Base-by-base conservation (phyloP, 2,329 filamentous ascomycete genomes). In the Ophiostoma tasmaniense region DNA sequence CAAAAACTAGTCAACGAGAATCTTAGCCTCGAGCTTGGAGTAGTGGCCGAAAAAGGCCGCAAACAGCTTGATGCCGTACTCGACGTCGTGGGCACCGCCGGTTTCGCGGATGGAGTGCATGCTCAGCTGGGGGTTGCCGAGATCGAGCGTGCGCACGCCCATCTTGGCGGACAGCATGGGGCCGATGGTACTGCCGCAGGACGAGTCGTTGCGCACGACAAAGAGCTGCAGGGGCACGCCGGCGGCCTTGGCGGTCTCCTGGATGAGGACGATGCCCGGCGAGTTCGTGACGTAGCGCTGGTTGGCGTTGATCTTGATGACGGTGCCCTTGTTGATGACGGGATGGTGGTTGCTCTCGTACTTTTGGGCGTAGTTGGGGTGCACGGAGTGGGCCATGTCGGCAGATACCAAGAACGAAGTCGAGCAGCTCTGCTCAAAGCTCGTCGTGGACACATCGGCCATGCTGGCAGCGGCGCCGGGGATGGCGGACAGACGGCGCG, bases 51-150 rank as follows among this genome's bases (percentile, higher is more conserved):
- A 93, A 80, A 97, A 99, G 73, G 89, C 87, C 73, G 90, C 88
- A 78, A 99, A 98, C 67, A 99, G 78, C 75, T 90, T 89, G 72
- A 97, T 88, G 0, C 91, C 91, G 80, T 95, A 87, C 74, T 90
- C 91, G 0, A 98, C 90, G 80, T 99, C 94, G 74, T 93, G 87
- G 1, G 90, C 88, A 52, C 95, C 95, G 30, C 91, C 91, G 61
- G 92, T 97, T 83, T 98, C 95, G 68, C 95, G 88, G 76, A 97
- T 97, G 76, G 91, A 95, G 80, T 98, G 94, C 95, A 98, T 98
- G 77, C 90, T 93, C 72, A 97, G 82, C 81, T 98, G 94, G 35
- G 94, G 90, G 80, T 97, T 98, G 11, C 94, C 94, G 69, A 98
- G 80, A 80, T 99, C 95, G 62, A 99, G 83, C 1, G 95, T 98